Evolutionary conservation across 202 grass and related monocot genomes (phyloP).

Genomic region (Miscanthus sacchariflorus): DNA sequence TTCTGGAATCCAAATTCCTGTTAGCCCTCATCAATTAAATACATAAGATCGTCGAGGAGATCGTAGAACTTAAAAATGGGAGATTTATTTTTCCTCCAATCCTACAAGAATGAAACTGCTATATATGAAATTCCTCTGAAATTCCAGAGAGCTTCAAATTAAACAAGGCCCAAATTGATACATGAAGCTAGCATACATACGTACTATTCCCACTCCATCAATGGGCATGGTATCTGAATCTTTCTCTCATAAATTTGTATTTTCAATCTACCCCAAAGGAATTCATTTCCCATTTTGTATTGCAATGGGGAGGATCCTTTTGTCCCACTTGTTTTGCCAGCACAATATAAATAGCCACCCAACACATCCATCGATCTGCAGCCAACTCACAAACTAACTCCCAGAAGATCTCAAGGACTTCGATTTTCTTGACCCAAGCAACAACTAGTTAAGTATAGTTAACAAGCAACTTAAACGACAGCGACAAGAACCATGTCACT

Average conservation of each 20-base stretch:
- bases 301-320: not conserved
- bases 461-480: conserved; percentile 24
- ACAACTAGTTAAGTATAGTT: not conserved
- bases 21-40: not conserved
- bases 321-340: conserved; percentile 42
- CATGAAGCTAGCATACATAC: not conserved
- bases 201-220: not conserved
- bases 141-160: not conserved
- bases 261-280: not conserved
- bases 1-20: not conserved
- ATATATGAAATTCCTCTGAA: not conserved
- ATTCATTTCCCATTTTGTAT: conserved; percentile 18
- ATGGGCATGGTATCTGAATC: not conserved
- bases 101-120: not conserved
- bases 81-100: not conserved
- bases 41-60: not conserved
- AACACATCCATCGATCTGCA: not conserved
- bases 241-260: not conserved
- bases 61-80: not conserved
- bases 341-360: conserved; percentile 47
- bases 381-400: conserved; percentile 42
- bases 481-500: conserved; percentile 46
- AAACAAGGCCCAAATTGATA: not conserved
- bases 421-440: conserved; percentile 26
- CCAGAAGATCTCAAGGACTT: conserved; percentile 29